Percentiles rank a stretch among this genome's conserved stretches.
Evolutionary conservation across 306 rosid species (phyloP).

Genomic region (Quillaja saponaria): DNA sequence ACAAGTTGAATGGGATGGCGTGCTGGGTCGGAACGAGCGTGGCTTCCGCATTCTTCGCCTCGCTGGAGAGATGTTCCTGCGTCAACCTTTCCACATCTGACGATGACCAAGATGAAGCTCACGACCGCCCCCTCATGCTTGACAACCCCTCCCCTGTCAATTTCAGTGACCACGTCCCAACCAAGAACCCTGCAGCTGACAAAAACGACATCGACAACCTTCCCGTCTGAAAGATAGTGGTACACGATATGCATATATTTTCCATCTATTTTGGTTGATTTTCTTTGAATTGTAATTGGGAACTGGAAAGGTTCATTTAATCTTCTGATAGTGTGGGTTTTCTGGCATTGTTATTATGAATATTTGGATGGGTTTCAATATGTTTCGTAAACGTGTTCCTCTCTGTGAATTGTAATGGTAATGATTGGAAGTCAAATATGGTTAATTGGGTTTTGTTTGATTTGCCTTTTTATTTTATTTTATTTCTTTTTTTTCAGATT

Average conservation of each 20-base stretch:
- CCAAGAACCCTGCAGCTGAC: constrained; percentile 15
- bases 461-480: too few species aligned
- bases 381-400: background rate
- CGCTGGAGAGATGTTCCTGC: constrained; percentile 66
- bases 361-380: background rate
- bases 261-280: constrained; percentile 1
- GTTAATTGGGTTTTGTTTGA: background rate
- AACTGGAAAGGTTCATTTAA: background rate
- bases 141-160: constrained; percentile 18
- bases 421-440: background rate
- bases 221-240: constrained; percentile 39
- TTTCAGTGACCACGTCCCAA: constrained; percentile 32
- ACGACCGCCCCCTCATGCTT: constrained; percentile 24
- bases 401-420: background rate
- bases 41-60: constrained; percentile 63
- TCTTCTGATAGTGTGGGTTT: background rate
- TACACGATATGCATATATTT: background rate
- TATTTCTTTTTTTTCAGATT: too few species aligned
- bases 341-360: constrained; percentile 1
- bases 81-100: constrained; percentile 61
- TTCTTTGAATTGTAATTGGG: constrained; percentile 3
- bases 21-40: constrained; percentile 52
- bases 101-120: constrained; percentile 31
- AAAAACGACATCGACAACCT: constrained; percentile 45
- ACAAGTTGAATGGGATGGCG: constrained; percentile 42